A percentile compares a stretch with the other conserved stretches of the same genome.
These are phyloP conservation scores for Ascoidea asiatica DNA, from an alignment of 805 yeast genomes.

Conservation along the genomic window DNA sequence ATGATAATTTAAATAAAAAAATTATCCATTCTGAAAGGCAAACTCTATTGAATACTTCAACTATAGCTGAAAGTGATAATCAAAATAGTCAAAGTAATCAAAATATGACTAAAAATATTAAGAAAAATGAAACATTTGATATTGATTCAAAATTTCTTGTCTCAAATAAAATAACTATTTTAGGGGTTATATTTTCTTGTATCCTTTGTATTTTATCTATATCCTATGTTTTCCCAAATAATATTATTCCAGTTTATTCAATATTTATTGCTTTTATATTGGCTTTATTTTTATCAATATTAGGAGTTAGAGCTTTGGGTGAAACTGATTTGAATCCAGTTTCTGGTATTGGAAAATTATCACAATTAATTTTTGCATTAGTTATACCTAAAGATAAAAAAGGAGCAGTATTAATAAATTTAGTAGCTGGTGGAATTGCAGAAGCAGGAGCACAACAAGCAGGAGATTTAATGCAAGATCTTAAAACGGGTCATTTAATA, in stretches of 20 bases:
- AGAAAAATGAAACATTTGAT: constrained; percentile 21
- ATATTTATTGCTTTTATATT: constrained; percentile 53
- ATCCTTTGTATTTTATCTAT: constrained; percentile 55
- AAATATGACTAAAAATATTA: background rate
- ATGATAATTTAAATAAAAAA: background rate
- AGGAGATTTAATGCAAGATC: constrained; percentile 94
- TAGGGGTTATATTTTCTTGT: constrained; percentile 57
- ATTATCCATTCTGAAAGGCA: too few relatives aligned
- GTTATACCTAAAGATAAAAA: constrained; percentile 65
- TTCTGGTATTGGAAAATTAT: constrained; percentile 88
- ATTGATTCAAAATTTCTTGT: constrained; percentile 34
- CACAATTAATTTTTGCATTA: constrained; percentile 79
- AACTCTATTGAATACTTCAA: background rate
- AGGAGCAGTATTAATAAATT: constrained; percentile 69
- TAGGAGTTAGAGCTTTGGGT: constrained; percentile 90
- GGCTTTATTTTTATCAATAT: constrained; percentile 66
- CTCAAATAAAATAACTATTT: constrained; percentile 29
- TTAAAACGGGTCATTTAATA: constrained; percentile 82
- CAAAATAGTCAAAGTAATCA: background rate
- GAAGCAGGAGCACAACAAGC: constrained; percentile 99
- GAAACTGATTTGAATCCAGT: constrained; percentile 97
- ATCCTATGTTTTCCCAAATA: constrained; percentile 49
- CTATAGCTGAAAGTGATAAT: background rate
- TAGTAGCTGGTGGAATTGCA: constrained; percentile 93
- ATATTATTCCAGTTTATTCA: constrained; percentile 57